Evolutionary conservation across 169 alveolate species (phyloP).

Genomic region (Eimeria nieschulzi): DNA sequence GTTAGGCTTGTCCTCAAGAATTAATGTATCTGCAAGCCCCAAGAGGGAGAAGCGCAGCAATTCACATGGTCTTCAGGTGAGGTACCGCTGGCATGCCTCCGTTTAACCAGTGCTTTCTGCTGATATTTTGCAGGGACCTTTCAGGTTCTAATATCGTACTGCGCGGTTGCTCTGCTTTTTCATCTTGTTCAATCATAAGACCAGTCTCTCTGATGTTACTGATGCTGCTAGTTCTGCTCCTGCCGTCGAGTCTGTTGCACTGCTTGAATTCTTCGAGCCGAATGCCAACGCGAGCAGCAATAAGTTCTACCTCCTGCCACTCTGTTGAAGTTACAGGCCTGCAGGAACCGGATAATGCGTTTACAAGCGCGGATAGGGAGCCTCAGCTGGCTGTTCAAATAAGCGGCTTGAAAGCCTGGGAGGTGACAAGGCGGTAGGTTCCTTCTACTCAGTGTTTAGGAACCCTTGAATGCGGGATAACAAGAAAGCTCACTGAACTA

Average conservation of each 20-base stretch:
- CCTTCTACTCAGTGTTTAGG: too few species aligned
- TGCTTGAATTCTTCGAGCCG: background rate
- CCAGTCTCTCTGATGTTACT: background rate
- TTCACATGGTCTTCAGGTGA: background rate
- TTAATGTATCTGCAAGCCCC: too few species aligned
- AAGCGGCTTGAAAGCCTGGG: too few species aligned
- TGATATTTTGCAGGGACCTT: background rate
- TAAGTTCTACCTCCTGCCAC: background rate
- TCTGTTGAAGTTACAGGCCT: background rate
- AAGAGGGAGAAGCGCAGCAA: background rate
- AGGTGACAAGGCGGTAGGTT: too few species aligned
- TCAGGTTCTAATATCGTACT: background rate
- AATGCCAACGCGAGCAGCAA: background rate
- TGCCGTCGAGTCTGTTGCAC: background rate
- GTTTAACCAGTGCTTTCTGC: background rate
- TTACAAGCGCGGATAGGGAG: background rate
- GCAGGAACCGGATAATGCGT: background rate
- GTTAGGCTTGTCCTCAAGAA: too few species aligned
- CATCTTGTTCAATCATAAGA: background rate
- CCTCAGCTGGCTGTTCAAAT: too few species aligned
- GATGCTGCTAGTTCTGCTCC: background rate
- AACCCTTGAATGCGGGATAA: too few species aligned
- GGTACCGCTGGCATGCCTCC: background rate
- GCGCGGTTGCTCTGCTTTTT: background rate
- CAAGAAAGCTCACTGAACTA: conserved; percentile 3